Evolutionary conservation across 495 filamentous ascomycete genomes (phyloP).

Genomic region (Aspergillus avenaceus): DNA sequence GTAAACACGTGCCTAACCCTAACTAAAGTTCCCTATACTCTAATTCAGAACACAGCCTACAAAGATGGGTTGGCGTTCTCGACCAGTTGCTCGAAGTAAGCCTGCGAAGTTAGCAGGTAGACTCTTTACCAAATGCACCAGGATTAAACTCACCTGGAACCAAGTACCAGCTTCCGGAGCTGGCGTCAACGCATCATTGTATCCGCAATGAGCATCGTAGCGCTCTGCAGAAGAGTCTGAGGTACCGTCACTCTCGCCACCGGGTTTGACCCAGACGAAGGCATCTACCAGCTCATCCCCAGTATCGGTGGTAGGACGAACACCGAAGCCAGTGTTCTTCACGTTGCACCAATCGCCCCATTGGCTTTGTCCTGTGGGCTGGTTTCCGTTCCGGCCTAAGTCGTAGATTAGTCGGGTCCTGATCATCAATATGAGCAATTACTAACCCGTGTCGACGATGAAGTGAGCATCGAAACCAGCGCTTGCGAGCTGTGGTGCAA

Average conservation of each 20-base stretch:
- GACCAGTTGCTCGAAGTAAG: constrained; percentile 67
- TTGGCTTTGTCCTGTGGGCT: constrained; percentile 56
- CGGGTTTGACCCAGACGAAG: constrained; percentile 83
- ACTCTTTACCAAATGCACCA: neutral
- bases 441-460: constrained; percentile 59
- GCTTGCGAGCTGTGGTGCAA: constrained; percentile 55
- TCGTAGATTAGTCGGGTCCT: too few relatives aligned
- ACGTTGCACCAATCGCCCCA: constrained; percentile 89
- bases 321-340: constrained; percentile 69
- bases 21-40: too few relatives aligned
- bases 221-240: constrained; percentile 55
- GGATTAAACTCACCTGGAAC: constrained; percentile 57
- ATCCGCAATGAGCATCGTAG: constrained; percentile 72
- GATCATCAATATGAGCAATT: too few relatives aligned
- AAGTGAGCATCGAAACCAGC: constrained; percentile 69
- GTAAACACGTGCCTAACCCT: too few relatives aligned
- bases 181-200: constrained; percentile 54
- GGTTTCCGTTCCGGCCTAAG: constrained; percentile 63
- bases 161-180: constrained; percentile 76
- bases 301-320: constrained; percentile 60
- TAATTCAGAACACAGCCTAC: constrained; percentile 5
- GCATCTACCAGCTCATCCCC: constrained; percentile 62
- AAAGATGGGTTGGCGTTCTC: constrained; percentile 59
- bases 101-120: constrained; percentile 8
- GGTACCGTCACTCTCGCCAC: constrained; percentile 78